These are phyloP conservation scores for Penicillium riverlandense DNA, from an alignment of 495 filamentous ascomycete genomes.

Conservation along the genomic window DNA sequence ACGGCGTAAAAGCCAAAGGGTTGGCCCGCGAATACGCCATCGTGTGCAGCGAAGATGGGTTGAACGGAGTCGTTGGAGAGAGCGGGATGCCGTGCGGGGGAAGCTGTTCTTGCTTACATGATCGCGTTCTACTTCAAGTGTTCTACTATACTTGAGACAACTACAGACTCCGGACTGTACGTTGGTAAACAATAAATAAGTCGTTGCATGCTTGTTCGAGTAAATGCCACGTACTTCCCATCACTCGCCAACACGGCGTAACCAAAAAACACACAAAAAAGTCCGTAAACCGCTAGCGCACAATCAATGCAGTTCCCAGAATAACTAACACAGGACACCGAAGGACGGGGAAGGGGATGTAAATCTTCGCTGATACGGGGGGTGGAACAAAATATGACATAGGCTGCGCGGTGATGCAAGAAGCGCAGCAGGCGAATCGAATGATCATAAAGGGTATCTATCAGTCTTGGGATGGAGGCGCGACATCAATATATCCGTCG, in stretches of 20 bases:
- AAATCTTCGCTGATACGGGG: constrained; percentile 23
- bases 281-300: constrained; percentile 15
- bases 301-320: constrained; percentile 29
- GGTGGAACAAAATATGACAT: constrained; percentile 12
- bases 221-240: constrained; percentile 14
- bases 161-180: no score
- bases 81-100: constrained; percentile 14
- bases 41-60: constrained; percentile 1
- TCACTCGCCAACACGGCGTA: not conserved
- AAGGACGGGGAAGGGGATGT: constrained; percentile 3
- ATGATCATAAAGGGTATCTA: constrained; percentile 19
- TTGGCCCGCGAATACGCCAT: constrained; percentile 37
- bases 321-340: constrained; percentile 9
- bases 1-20: constrained; percentile 55
- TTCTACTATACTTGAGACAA: no score
- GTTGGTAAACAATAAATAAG: not conserved
- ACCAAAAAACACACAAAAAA: constrained; percentile 11
- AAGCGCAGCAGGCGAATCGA: not conserved
- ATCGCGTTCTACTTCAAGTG: no score
- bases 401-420: not conserved
- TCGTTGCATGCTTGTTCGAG: not conserved
- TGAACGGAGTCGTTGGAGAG: constrained; percentile 1
- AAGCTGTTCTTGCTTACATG: not conserved
- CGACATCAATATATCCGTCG: constrained; percentile 39
- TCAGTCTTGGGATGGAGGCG: constrained; percentile 31